Base-by-base conservation (phyloP, 805 yeast species). In the Saccharomycopsis lassenensis region DNA sequence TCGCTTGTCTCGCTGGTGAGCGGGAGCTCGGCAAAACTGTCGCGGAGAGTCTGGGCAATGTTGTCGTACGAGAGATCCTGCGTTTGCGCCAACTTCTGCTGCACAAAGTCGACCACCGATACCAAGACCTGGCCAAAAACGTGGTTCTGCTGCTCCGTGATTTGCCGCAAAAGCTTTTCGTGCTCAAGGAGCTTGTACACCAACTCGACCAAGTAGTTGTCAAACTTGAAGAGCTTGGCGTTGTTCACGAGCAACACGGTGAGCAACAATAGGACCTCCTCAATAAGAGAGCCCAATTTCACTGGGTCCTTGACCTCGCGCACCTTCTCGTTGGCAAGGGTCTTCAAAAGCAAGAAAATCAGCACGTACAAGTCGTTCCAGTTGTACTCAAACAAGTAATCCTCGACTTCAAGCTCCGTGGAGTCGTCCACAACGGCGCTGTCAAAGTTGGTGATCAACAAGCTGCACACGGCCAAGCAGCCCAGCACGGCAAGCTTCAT, bases 281-380 rank as follows among this genome's bases (percentile, higher is more conserved):
- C 60, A 4, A 49, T 35, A 16, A 56, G 26, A 1, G 56, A 43
- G 28, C 36, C 41, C 8, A 51, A 32, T 12, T 36, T 41, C 4
- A 24, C 37, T 14, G 39, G 15, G n/a, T 45, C 36, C 11, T 39
- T 31, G 5, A 35, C 37, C 4, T 37, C 37, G 30, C 50, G 55
- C 4, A 39, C 43, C 17, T 42, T 42, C 6, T 42, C 46, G 18
- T 24, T 20, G 23, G 22, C 36, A 24, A 42, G 29, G 38, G 63
- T 63, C 18, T 46, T 48, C n/a, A 62, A 35, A 25, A 63, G 46
- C 6, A 43, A 48, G 24, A 59, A 48, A 7, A 62, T 32, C 1
- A 61, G 50, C 22, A 49, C 47, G 41, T 47, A 54, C 3, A 64
- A 50, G 15, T 60, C 66, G 17, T 41, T 46, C 67, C 66, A 62